Conservation (phyloP, 768 basidiomycete genomes). For the Boletus eberwhitei region DNA sequence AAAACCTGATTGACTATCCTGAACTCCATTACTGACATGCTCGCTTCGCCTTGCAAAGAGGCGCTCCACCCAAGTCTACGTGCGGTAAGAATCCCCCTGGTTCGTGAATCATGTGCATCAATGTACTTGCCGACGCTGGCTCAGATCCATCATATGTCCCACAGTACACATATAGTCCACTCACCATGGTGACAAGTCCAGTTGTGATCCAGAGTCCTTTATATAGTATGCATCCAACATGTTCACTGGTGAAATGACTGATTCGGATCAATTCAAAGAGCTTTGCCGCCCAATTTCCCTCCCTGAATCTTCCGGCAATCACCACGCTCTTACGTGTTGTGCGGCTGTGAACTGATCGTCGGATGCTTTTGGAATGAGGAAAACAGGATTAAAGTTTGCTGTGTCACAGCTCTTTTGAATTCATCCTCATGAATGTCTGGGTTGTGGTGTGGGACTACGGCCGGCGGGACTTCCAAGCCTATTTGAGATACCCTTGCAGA, state of each 20-base stretch:
- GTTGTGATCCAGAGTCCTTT: background rate
- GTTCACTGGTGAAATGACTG: background rate
- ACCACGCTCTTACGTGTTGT: background rate
- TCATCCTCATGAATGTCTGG: background rate
- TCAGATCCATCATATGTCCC: no score
- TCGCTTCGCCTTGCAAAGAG: constrained; percentile 11
- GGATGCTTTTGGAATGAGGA: background rate
- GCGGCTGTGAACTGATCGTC: background rate
- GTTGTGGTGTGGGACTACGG: no score
- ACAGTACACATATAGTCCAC: no score
- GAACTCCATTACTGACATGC: no score
- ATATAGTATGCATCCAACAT: background rate
- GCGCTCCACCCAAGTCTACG: constrained; percentile 32
- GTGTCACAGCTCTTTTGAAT: background rate
- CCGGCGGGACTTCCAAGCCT: no score
- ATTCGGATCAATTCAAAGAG: background rate
- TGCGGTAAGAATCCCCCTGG: background rate
- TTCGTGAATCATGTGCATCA: no score
- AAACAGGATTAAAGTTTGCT: background rate
- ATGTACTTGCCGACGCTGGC: no score
- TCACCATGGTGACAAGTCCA: background rate
- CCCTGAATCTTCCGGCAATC: background rate
- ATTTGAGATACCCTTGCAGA: background rate
- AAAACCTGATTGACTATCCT: background rate
- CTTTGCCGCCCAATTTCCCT: background rate